Conservation (phyloP, 2,329 filamentous ascomycete species). For the Aspergillus ochraceus region DNA sequence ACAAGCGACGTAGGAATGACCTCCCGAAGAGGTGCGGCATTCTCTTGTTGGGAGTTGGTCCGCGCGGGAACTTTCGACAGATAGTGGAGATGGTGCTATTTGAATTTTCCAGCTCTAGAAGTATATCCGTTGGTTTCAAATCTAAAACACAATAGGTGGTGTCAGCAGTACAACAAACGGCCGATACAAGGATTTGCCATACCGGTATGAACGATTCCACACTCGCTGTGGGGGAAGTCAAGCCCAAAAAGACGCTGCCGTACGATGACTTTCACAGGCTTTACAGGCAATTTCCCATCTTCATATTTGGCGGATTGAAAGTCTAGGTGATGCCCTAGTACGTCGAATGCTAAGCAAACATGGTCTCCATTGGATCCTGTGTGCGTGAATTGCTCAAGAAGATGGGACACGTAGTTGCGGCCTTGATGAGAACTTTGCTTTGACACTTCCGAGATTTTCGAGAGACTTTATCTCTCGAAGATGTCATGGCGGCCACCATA, state of each 20-base stretch:
- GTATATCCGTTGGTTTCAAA: constrained; percentile 27
- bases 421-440: constrained; percentile 19
- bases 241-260: constrained; percentile 27
- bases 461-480: constrained; percentile 25
- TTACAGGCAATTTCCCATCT: constrained; percentile 23
- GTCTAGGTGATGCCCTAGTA: constrained; percentile 24
- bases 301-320: constrained; percentile 22
- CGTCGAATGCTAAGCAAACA: constrained; percentile 29
- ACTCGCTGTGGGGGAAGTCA: constrained; percentile 27
- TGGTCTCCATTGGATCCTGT: constrained; percentile 29
- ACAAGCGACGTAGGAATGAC: constrained; percentile 23
- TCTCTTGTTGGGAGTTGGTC: constrained; percentile 7
- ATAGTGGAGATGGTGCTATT: constrained; percentile 19
- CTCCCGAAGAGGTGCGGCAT: constrained; percentile 20
- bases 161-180: constrained; percentile 5
- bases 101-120: constrained; percentile 21
- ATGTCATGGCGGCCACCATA: constrained; percentile 24
- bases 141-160: constrained; percentile 12
- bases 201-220: constrained; percentile 28
- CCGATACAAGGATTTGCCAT: constrained; percentile 2
- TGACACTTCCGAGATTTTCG: constrained; percentile 17
- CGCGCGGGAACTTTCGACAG: constrained; percentile 18
- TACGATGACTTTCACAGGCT: constrained; percentile 20
- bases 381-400: constrained; percentile 28
- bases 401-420: constrained; percentile 15